phyloP scores from a whole-genome alignment of 176 grass and related monocot genomes.

The Oryza coarctata region DNA sequence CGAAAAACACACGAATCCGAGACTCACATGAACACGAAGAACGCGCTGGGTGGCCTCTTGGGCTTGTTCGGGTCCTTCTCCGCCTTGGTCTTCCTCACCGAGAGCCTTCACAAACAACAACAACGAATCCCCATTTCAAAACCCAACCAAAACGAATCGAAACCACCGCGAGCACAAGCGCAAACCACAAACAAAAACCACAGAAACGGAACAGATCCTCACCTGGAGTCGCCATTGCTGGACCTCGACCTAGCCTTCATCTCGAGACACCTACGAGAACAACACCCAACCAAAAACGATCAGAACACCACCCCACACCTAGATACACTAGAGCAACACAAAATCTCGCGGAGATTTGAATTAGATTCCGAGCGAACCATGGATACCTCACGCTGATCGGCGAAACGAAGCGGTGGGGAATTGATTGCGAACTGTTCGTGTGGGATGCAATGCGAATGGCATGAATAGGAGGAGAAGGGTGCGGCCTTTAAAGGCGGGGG shows the following conservation, averaged over 20 bases:
- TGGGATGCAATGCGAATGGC: constrained; percentile 11
- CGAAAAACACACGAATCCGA: background rate
- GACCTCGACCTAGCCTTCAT: constrained; percentile 62
- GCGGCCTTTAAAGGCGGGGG: constrained; percentile 46
- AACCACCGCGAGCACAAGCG: background rate
- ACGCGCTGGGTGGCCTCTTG: constrained; percentile 75
- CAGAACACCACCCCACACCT: background rate
- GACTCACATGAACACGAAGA: constrained; percentile 91
- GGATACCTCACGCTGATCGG: constrained; percentile 37
- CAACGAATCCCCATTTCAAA: background rate
- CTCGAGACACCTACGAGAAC: constrained; percentile 17
- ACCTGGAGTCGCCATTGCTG: constrained; percentile 51
- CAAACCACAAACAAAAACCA: background rate
- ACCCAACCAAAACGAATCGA: background rate
- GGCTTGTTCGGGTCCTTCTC: constrained; percentile 91
- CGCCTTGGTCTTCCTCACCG: constrained; percentile 65
- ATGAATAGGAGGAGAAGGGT: background rate
- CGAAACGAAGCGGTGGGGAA: constrained; percentile 9
- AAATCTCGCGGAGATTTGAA: background rate
- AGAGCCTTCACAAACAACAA: constrained; percentile 40
- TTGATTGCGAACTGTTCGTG: background rate
- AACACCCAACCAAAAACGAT: constrained; percentile 16
- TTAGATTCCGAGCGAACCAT: background rate
- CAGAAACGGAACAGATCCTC: background rate
- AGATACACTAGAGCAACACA: background rate